phyloP scores from a whole-genome alignment of 805 yeast genomes.

The Pichia gijzeniarum region DNA sequence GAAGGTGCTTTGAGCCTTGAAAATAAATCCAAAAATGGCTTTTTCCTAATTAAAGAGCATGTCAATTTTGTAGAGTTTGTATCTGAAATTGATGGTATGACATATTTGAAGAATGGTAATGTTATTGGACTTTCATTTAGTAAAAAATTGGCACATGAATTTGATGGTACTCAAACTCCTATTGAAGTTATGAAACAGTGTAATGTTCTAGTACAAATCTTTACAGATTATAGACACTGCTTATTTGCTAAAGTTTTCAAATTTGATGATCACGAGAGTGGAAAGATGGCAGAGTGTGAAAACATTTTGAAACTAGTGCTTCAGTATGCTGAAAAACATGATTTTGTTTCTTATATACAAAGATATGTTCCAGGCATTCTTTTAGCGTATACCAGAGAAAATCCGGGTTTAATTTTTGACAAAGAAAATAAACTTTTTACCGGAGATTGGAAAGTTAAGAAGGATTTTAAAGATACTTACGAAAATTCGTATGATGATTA shows the following conservation, averaged over 20 bases:
- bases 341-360: not conserved
- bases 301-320: too few relatives aligned
- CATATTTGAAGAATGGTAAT: conserved; percentile 3
- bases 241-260: not conserved
- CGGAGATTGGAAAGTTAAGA: not conserved
- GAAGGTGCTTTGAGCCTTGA: not conserved
- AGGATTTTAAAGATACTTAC: not conserved
- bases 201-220: conserved; percentile 2
- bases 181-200: conserved; percentile 1
- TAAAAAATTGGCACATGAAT: not conserved
- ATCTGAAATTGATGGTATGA: not conserved
- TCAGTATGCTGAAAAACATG: not conserved
- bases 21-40: conserved; percentile 12
- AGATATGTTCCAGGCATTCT: too few relatives aligned
- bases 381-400: not conserved
- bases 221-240: not conserved
- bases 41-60: conserved; percentile 1
- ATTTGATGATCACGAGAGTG: not conserved
- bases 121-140: conserved; percentile 3
- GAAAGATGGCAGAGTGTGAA: not conserved
- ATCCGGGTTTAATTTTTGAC: not conserved
- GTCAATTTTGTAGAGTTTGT: not conserved
- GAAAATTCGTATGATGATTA: not conserved
- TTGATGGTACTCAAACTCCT: not conserved
- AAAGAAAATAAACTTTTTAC: not conserved